Base-by-base conservation (phyloP, 148 eudicot genomes). In the Persicaria maculosa region DNA sequence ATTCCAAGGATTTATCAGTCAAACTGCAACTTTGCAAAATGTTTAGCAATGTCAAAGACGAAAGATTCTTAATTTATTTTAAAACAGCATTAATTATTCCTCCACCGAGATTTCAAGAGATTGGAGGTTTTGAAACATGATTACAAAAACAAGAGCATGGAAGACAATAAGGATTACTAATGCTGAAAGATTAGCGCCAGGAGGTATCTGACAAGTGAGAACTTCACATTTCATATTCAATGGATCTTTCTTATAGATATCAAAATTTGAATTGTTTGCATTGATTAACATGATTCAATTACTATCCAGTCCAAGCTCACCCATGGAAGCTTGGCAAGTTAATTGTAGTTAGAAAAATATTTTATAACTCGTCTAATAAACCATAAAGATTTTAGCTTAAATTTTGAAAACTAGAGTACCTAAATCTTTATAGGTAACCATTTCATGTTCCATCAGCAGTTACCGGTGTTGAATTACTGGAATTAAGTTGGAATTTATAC, bases 71-170 rank as follows among this genome's bases (percentile, higher is more conserved):
- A 74, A 93, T 89, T 72, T 91, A 88, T 81, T 89, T 89, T 73
- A 93, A 92, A 59, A 97, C 98, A 53, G 82, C 86, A 83, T 93
- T 97, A 9, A 94, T 91, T 75, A 93, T 74, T 43, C 94, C 93
- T 73, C 98, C 98, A 4, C 94, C 88, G 52, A 93, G 20, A 91
- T 88, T 87, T 93, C 98, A 75, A 91, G 82, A 22, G 97, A 91
- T 73, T 81, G 85, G 4, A 93, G 88, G 53, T 88, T 89, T 91
- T 93, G 74, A 93, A 89, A 76, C 79, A 97, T 93, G 80, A 67
- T 73, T 25, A 7, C 54, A 64, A 4, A 43, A 74, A 64, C n/a
- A 50, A 25, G 48, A 70, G 67, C n/a, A 10, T 2, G 50, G 9
- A 47, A 47, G 55, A 52, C n/a, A 15, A 9, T 2, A 50, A 50